Evolutionary conservation across 2,329 filamentous ascomycete genomes (phyloP).

Genomic region (Penicillium sp.): DNA sequence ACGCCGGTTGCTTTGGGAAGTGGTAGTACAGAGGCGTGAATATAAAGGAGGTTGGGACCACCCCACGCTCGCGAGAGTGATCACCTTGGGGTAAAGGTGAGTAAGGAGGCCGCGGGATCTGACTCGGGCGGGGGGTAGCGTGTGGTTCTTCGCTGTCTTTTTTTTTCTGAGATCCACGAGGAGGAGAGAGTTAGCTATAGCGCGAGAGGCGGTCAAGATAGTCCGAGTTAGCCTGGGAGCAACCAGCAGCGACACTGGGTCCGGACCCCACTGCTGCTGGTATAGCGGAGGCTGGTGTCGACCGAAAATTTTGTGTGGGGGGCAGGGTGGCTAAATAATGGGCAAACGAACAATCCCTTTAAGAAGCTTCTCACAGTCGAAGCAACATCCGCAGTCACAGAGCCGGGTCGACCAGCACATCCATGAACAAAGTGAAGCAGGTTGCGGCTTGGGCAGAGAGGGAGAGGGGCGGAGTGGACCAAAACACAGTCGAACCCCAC

Average conservation of each 20-base stretch:
- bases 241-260: conserved; percentile 28
- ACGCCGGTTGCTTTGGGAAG: background rate
- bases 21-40: background rate
- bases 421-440: conserved; percentile 4
- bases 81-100: conserved; percentile 5
- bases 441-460: conserved; percentile 18
- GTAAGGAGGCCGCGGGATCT: conserved; percentile 5
- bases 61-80: conserved; percentile 15
- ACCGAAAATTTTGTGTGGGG: conserved; percentile 14
- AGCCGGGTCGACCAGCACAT: background rate
- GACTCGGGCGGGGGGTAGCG: conserved; percentile 8
- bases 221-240: conserved; percentile 22
- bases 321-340: background rate
- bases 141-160: conserved; percentile 12
- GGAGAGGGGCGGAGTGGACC: conserved; percentile 27
- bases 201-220: conserved; percentile 28
- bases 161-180: conserved; percentile 15
- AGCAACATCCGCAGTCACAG: conserved; percentile 5
- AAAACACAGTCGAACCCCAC: conserved; percentile 29
- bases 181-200: conserved; percentile 20
- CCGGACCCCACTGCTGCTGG: conserved; percentile 29
- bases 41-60: conserved; percentile 2
- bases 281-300: conserved; percentile 17
- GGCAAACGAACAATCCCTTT: background rate
- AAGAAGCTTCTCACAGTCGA: background rate